Percentiles rank a stretch among this genome's conserved stretches.
Conservation (phyloP, 306 rosid genomes). For the Vicia villosa region DNA sequence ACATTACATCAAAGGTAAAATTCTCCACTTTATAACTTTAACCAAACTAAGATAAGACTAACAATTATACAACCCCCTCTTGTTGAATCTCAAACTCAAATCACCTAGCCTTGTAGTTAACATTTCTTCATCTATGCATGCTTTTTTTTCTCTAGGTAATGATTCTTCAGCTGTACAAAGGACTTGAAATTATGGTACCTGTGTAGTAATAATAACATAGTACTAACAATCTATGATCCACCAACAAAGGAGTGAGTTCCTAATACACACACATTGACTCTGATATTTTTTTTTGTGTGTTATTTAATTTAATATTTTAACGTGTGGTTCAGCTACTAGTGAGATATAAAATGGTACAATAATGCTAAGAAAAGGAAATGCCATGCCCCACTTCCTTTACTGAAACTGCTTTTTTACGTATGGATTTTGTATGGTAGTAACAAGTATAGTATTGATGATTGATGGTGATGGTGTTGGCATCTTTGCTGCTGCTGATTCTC, state of each 20-base stretch:
- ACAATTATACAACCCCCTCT: slow-evolving; percentile 36
- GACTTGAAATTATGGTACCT: slow-evolving; percentile 47
- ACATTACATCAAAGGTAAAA: slow-evolving; percentile 5
- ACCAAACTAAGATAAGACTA: slow-evolving; percentile 32
- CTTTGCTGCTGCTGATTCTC: slow-evolving; percentile 57
- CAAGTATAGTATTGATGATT: slow-evolving; percentile 62
- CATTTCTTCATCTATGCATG: slow-evolving; percentile 31
- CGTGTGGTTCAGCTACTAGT: slow-evolving; percentile 78
- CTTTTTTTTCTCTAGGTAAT: slow-evolving; percentile 18
- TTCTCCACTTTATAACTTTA: slow-evolving; percentile 32
- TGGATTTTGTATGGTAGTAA: slow-evolving; percentile 88
- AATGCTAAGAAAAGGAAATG: slow-evolving; percentile 46
- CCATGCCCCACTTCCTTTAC: slow-evolving; percentile 68
- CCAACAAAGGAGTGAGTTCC: background rate
- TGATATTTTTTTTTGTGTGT: slow-evolving; percentile 24
- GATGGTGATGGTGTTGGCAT: slow-evolving; percentile 33
- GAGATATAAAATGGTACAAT: slow-evolving; percentile 61
- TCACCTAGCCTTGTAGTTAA: slow-evolving; percentile 45
- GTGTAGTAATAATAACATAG: slow-evolving; percentile 17
- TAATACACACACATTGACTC: slow-evolving; percentile 11
- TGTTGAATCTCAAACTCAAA: slow-evolving; percentile 20
- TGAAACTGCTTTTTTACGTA: slow-evolving; percentile 63
- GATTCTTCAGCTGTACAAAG: slow-evolving; percentile 69
- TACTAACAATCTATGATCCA: slow-evolving; percentile 44
- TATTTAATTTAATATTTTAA: slow-evolving; percentile 41